Conservation (phyloP, 805 yeast species). For the Metschnikowia peoriensis region DNA sequence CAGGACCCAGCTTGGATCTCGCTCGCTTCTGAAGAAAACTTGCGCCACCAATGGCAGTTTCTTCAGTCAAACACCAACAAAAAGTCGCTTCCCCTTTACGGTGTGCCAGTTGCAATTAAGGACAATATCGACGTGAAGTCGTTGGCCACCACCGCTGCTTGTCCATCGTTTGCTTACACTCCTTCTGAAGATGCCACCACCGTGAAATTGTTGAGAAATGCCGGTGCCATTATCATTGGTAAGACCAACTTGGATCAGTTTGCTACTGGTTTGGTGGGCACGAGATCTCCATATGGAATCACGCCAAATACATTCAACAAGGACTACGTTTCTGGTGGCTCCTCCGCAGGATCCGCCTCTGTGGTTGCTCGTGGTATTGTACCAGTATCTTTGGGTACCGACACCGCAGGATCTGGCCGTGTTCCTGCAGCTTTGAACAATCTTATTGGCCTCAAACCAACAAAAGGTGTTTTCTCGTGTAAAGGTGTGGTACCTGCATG, state of each 20-base stretch:
- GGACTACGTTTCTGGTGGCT: conserved; percentile 89
- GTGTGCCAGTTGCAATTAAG: conserved; percentile 93
- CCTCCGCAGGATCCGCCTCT: conserved; percentile 93
- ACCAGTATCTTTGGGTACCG: conserved; percentile 89
- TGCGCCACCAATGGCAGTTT: conserved; percentile 74
- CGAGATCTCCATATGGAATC: conserved; percentile 91
- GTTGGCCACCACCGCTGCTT: conserved; percentile 89
- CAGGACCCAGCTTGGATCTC: conserved; percentile 93
- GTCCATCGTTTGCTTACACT: conserved; percentile 74
- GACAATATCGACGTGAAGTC: conserved; percentile 90
- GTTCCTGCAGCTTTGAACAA: conserved; percentile 96
- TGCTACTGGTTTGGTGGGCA: conserved; percentile 96
- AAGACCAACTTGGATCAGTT: conserved; percentile 96
- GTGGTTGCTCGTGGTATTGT: conserved; percentile 88
- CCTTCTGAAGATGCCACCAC: conserved; percentile 76
- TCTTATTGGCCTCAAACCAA: conserved; percentile 88
- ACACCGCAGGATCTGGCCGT: conserved; percentile 97
- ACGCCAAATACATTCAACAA: conserved; percentile 76
- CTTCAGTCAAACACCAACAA: conserved; percentile 62
- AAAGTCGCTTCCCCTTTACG: conserved; percentile 65
- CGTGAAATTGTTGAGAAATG: conserved; percentile 68
- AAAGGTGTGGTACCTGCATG: conserved; percentile 97
- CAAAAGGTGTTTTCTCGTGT: conserved; percentile 83
- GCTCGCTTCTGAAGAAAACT: conserved; percentile 57
- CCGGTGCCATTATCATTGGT: conserved; percentile 92